Evolutionary conservation across 2,329 filamentous ascomycete genomes (phyloP).

Genomic region (Trichoderma atrobrunneum): DNA sequence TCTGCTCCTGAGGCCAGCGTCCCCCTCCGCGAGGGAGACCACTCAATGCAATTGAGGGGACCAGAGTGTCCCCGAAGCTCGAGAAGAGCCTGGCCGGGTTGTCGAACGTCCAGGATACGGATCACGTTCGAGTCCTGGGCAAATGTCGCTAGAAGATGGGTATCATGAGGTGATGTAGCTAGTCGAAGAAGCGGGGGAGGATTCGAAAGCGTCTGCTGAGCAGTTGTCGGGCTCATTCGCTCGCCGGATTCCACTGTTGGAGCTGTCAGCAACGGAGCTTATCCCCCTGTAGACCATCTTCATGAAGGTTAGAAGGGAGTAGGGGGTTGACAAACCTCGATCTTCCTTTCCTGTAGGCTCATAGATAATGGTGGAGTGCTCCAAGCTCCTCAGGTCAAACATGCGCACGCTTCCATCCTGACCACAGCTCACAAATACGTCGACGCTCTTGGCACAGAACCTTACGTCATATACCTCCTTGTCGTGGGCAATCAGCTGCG

Average conservation of each 20-base stretch:
- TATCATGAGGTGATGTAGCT: slow-evolving; percentile 90
- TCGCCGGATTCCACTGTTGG: slow-evolving; percentile 48
- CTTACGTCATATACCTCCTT: slow-evolving; percentile 98
- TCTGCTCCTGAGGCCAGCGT: slow-evolving; percentile 89
- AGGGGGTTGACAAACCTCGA: slow-evolving; percentile 51
- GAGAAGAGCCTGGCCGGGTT: slow-evolving; percentile 90
- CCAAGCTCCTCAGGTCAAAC: slow-evolving; percentile 94
- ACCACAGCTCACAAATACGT: slow-evolving; percentile 96
- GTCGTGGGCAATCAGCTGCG: slow-evolving; percentile 95
- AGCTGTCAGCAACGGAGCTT: slow-evolving; percentile 23
- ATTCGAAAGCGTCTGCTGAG: slow-evolving; percentile 73
- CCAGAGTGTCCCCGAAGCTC: slow-evolving; percentile 88
- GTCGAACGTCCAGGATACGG: slow-evolving; percentile 91
- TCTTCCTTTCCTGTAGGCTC: slow-evolving; percentile 88
- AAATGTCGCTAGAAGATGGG: slow-evolving; percentile 94
- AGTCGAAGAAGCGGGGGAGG: slow-evolving; percentile 76
- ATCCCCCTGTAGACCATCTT: background rate
- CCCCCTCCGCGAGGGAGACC: slow-evolving; percentile 84
- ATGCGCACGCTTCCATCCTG: slow-evolving; percentile 97
- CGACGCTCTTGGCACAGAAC: slow-evolving; percentile 97
- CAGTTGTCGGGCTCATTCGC: slow-evolving; percentile 69
- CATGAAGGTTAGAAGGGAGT: background rate
- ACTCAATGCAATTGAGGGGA: slow-evolving; percentile 88
- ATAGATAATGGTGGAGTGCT: slow-evolving; percentile 99
- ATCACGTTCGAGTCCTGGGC: slow-evolving; percentile 89